These are phyloP conservation scores for Lycium ferocissimum DNA, from an alignment of 257 asterid genomes.

Conservation along the genomic window DNA sequence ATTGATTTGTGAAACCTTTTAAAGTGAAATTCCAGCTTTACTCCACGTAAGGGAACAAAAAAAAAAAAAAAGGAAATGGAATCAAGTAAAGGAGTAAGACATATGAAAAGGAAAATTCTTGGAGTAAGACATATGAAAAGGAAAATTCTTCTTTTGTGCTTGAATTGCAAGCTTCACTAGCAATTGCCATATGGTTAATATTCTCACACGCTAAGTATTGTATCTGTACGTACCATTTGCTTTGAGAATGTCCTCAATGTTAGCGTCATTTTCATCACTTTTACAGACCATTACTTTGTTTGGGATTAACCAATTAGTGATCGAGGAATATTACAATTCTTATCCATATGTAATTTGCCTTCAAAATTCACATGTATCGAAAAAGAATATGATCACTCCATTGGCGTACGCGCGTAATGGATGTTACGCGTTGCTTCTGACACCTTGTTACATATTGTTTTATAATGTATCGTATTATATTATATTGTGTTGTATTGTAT, in stretches of 20 bases:
- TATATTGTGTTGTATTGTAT: too few relatives aligned
- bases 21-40: background rate
- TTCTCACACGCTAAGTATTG: conserved; percentile 13
- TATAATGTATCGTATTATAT: too few relatives aligned
- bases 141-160: background rate
- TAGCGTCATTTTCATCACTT: background rate
- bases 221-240: background rate
- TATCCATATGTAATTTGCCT: background rate
- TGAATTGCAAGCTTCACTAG: conserved; percentile 9
- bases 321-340: background rate
- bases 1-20: background rate
- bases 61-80: background rate
- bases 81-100: background rate
- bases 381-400: background rate
- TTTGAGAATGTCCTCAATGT: background rate
- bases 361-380: background rate
- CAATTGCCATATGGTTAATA: background rate
- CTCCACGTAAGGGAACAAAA: background rate
- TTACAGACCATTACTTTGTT: background rate
- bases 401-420: background rate
- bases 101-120: background rate
- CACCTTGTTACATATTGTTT: too few relatives aligned
- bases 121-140: too few relatives aligned
- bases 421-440: background rate
- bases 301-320: background rate